phyloP scores from a whole-genome alignment of 768 basidiomycete genomes.

The Boletellus emodensis region DNA sequence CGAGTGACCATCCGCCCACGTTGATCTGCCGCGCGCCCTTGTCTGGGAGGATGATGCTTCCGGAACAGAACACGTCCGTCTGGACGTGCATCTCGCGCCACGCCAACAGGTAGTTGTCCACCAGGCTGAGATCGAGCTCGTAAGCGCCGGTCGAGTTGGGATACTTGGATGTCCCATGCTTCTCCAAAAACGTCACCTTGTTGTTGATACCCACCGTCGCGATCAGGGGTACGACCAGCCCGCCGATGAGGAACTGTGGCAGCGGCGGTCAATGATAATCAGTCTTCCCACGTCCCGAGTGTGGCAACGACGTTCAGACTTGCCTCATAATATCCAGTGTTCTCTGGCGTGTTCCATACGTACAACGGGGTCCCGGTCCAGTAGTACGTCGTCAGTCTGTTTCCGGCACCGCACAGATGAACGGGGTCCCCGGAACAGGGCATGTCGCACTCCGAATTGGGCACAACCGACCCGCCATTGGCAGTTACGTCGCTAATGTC shows the following conservation, averaged over 20 bases:
- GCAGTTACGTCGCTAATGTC: constrained; percentile 51
- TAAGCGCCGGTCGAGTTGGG: constrained; percentile 73
- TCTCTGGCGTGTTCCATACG: constrained; percentile 61
- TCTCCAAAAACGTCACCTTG: constrained; percentile 79
- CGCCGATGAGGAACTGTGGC: constrained; percentile 43
- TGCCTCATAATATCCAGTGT: constrained; percentile 70
- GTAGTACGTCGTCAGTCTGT: constrained; percentile 51
- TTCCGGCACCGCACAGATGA: constrained; percentile 63
- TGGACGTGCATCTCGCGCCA: constrained; percentile 78
- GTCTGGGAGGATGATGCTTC: constrained; percentile 68
- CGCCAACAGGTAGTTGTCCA: constrained; percentile 39
- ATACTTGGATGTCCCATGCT: constrained; percentile 59
- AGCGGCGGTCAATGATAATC: neutral
- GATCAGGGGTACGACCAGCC: constrained; percentile 69
- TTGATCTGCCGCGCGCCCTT: constrained; percentile 44
- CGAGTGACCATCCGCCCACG: constrained; percentile 52
- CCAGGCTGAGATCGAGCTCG: constrained; percentile 65
- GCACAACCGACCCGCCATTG: constrained; percentile 30
- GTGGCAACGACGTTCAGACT: constrained; percentile 13
- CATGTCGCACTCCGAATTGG: constrained; percentile 39
- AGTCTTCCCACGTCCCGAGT: neutral
- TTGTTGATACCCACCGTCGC: constrained; percentile 77
- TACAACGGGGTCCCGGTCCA: constrained; percentile 49
- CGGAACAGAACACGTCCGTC: constrained; percentile 80
- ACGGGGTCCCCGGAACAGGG: constrained; percentile 69